A percentile compares a stretch with the other conserved stretches of the same genome.
Conservation (phyloP, 2,329 filamentous ascomycete genomes). For the Trichoderma pleuroti region DNA sequence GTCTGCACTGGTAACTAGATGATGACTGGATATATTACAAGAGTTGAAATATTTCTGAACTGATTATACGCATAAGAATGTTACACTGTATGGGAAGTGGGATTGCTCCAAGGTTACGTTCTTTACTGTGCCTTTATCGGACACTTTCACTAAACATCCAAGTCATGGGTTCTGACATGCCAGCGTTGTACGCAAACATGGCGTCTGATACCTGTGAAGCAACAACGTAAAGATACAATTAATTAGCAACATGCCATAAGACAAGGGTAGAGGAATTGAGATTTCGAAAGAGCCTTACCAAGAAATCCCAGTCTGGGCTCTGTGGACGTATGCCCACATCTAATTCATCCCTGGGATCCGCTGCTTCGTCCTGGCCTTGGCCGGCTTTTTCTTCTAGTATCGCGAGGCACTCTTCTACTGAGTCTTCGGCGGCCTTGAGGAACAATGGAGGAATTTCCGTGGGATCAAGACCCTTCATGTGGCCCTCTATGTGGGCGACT, state of each 20-base stretch:
- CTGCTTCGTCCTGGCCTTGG: slow-evolving; percentile 14
- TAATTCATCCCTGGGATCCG: neutral
- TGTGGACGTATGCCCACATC: slow-evolving; percentile 10
- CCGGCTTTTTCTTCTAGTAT: slow-evolving; percentile 34
- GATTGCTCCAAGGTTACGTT: neutral
- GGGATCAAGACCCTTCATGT: slow-evolving; percentile 35
- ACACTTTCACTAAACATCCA: slow-evolving; percentile 16
- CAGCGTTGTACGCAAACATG: slow-evolving; percentile 8
- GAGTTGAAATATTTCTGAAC: neutral
- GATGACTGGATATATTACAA: neutral
- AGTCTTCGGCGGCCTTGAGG: slow-evolving; percentile 37
- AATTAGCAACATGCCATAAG: neutral
- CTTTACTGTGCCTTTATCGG: neutral
- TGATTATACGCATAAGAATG: neutral
- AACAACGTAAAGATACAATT: neutral
- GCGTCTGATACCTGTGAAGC: neutral
- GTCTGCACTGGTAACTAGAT: fast-evolving
- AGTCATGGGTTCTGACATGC: slow-evolving; percentile 7
- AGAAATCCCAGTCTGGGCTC: slow-evolving; percentile 27
- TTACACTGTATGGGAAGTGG: neutral
- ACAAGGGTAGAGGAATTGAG: no score
- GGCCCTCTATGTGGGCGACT: slow-evolving; percentile 39
- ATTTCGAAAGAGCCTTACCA: slow-evolving; percentile 20
- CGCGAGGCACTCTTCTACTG: slow-evolving; percentile 31
- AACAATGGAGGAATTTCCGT: slow-evolving; percentile 35